Percentiles rank a stretch among this genome's conserved stretches.
Evolutionary conservation across 129 eudicot genomes (phyloP).

Genomic region (sunflower (Helianthus annuus)): DNA sequence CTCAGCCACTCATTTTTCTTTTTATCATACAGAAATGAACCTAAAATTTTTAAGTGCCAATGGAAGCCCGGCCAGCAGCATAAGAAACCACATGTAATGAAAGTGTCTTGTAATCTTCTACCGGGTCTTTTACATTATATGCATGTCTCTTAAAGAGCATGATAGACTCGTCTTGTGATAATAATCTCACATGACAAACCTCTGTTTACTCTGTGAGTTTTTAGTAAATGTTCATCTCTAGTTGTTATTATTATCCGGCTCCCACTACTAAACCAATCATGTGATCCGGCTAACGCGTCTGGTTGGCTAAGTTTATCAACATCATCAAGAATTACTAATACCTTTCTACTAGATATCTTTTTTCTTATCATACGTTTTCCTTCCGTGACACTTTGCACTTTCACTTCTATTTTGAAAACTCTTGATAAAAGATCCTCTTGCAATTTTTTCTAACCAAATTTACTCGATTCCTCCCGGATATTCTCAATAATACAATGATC

Average conservation of each 20-base stretch:
- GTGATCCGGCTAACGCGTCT: not conserved
- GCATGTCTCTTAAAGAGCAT: not conserved
- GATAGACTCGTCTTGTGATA: not conserved
- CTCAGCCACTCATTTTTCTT: not conserved
- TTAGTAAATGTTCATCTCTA: not conserved
- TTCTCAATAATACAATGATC: not conserved
- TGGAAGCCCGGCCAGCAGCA: not conserved
- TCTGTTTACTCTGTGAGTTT: not conserved
- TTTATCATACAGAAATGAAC: not conserved
- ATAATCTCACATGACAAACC: not conserved
- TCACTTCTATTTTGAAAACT: not conserved
- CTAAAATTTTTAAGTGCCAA: not conserved
- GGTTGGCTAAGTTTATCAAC: not conserved
- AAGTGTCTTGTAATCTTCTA: not conserved
- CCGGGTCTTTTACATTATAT: not conserved
- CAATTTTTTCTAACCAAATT: not conserved
- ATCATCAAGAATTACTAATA: not conserved
- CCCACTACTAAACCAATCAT: not conserved
- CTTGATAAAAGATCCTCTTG: not conserved
- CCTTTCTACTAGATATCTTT: not conserved
- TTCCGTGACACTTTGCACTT: not conserved
- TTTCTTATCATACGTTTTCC: not conserved
- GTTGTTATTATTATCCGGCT: not conserved
- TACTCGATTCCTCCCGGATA: not conserved
- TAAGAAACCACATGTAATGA: not conserved